Evolutionary conservation across 805 yeast species (phyloP).

Genomic region (Cyberlindnera sargentensis): DNA sequence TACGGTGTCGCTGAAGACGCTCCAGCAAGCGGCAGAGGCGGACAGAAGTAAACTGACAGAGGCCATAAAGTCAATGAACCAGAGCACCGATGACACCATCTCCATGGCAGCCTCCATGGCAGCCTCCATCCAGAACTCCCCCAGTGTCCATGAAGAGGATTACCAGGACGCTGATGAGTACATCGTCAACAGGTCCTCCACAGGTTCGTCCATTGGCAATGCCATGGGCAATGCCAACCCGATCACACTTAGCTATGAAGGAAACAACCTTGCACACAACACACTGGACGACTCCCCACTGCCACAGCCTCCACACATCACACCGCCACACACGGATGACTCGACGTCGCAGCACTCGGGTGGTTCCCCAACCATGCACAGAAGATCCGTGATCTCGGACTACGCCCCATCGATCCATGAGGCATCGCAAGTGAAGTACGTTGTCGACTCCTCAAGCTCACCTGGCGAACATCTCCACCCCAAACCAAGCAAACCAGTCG

Average conservation of each 20-base stretch:
- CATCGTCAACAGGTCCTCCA: conserved; percentile 9
- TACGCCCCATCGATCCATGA: conserved; percentile 23
- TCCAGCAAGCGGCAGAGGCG: conserved; percentile 8
- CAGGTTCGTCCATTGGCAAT: neutral
- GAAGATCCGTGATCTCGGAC: conserved; percentile 22
- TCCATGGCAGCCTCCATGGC: too few relatives aligned
- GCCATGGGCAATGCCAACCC: too few relatives aligned
- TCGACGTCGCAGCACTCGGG: neutral
- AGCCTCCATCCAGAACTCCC: too few relatives aligned
- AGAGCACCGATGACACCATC: too few relatives aligned
- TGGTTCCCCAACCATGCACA: conserved; percentile 6
- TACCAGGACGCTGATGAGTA: conserved; percentile 19
- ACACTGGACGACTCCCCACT: neutral
- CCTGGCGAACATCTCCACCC: neutral
- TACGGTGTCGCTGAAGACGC: conserved; percentile 1
- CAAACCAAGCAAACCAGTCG: conserved; percentile 7
- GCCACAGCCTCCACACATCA: neutral
- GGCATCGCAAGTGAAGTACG: conserved; percentile 15
- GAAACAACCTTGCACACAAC: too few relatives aligned
- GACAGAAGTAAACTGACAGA: conserved; percentile 12
- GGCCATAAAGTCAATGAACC: conserved; percentile 3
- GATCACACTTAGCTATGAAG: too few relatives aligned
- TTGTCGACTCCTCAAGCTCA: conserved; percentile 7
- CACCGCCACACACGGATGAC: neutral
- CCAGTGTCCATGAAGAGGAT: conserved; percentile 2